Percentiles rank a stretch among this genome's conserved stretches.
phyloP scores from a whole-genome alignment of 352 stramenopile genomes.

The Pythium aquatile region DNA sequence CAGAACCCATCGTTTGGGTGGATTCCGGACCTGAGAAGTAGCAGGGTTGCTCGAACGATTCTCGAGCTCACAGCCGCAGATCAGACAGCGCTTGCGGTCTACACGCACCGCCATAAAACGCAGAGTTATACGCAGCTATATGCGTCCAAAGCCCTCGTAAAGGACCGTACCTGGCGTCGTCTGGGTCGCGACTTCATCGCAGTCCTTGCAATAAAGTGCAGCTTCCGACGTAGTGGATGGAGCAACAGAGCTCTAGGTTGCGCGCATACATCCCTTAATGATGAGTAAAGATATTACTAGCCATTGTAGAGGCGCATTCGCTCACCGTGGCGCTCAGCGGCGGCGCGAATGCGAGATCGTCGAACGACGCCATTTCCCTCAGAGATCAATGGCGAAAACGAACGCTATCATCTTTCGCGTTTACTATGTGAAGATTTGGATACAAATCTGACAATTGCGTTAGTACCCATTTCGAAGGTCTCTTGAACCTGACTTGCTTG shows the following conservation, averaged over 20 bases:
- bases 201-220: slow-evolving; percentile 62
- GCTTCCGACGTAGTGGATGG: not conserved
- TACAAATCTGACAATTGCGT: not conserved
- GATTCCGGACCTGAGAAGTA: not conserved
- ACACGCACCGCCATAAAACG: not conserved
- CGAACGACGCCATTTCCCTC: slow-evolving; percentile 44
- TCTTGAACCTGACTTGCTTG: too few relatives aligned
- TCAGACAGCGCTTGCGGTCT: slow-evolving; percentile 66
- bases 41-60: slow-evolving; percentile 20
- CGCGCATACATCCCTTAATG: not conserved
- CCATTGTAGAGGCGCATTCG: not conserved
- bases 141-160: not conserved
- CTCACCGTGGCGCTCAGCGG: slow-evolving; percentile 9
- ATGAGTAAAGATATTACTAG: not conserved
- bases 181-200: slow-evolving; percentile 48
- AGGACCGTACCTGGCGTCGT: slow-evolving; percentile 42
- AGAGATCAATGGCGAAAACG: not conserved
- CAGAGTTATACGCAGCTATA: not conserved
- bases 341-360: slow-evolving; percentile 66
- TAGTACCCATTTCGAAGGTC: too few relatives aligned
- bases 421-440: not conserved
- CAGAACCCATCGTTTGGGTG: not conserved
- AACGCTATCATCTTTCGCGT: not conserved
- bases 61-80: slow-evolving; percentile 62
- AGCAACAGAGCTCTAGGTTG: not conserved